Evolutionary conservation across 176 grass and related monocot species (phyloP).

Genomic region (Elaeis guineensis): DNA sequence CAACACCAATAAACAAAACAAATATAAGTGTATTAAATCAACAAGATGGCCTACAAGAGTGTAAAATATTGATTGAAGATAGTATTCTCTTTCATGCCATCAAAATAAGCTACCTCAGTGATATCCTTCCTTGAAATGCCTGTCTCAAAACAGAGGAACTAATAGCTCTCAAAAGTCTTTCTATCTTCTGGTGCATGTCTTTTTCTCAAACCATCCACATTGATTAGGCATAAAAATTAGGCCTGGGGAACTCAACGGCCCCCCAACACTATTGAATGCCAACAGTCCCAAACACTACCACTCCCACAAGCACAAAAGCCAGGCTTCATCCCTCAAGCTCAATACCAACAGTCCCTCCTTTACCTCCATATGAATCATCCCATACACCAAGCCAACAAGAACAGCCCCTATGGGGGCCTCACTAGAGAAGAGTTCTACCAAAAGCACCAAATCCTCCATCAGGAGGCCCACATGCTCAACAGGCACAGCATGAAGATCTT

Average conservation of each 20-base stretch:
- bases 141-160: background rate
- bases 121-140: background rate
- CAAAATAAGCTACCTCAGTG: slow-evolving; percentile 4
- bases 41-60: too few species aligned
- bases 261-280: too few species aligned
- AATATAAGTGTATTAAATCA: too few species aligned
- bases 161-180: too few species aligned
- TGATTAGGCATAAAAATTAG: too few species aligned
- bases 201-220: too few species aligned
- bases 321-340: background rate
- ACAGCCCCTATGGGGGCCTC: slow-evolving; percentile 29
- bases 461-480: slow-evolving; percentile 22
- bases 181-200: too few species aligned
- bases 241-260: too few species aligned
- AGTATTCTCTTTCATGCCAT: background rate
- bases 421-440: slow-evolving; percentile 30
- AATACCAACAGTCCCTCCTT: background rate
- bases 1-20: too few species aligned
- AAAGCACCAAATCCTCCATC: slow-evolving; percentile 24
- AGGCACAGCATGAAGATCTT: slow-evolving; percentile 12
- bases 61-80: background rate
- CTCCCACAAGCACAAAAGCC: background rate
- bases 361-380: slow-evolving; percentile 20
- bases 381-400: slow-evolving; percentile 30
- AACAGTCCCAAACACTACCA: too few species aligned